These are phyloP conservation scores for Trypanosoma avium DNA, from an alignment of 208 protist species.

Conservation along the genomic window DNA sequence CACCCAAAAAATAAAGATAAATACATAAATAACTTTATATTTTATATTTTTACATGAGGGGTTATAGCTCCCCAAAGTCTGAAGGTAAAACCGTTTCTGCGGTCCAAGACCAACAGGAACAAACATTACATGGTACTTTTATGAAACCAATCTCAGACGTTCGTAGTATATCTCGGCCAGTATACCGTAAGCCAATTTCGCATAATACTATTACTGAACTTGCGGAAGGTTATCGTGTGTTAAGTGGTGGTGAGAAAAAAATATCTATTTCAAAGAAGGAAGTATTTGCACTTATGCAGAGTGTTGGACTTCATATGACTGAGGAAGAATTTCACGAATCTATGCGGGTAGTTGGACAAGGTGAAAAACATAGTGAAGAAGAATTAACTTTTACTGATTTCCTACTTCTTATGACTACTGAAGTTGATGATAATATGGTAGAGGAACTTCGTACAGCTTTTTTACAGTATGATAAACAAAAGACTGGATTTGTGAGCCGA, in stretches of 20 bases:
- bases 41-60: no score
- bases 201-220: constrained; percentile 98
- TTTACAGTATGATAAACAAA: constrained; percentile 75
- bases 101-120: no score
- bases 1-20: not conserved
- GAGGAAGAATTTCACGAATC: constrained; percentile 94
- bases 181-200: constrained; percentile 59
- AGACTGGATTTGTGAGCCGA: constrained; percentile 71
- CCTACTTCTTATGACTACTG: constrained; percentile 49
- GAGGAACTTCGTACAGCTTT: constrained; percentile 85
- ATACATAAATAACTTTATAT: not conserved
- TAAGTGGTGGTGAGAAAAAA: constrained; percentile 93
- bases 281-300: constrained; percentile 97
- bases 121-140: no score
- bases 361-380: constrained; percentile 28
- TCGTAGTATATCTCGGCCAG: constrained; percentile 30
- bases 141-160: constrained; percentile 12
- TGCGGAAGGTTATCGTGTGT: constrained; percentile 98
- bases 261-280: constrained; percentile 95
- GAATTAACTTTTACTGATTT: constrained; percentile 93
- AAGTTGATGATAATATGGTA: constrained; percentile 41
- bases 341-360: constrained; percentile 94
- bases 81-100: no score
- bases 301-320: constrained; percentile 89
- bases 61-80: no score